These are phyloP conservation scores for Lavandula angustifolia DNA, from an alignment of 257 asterid species.

Conservation along the genomic window DNA sequence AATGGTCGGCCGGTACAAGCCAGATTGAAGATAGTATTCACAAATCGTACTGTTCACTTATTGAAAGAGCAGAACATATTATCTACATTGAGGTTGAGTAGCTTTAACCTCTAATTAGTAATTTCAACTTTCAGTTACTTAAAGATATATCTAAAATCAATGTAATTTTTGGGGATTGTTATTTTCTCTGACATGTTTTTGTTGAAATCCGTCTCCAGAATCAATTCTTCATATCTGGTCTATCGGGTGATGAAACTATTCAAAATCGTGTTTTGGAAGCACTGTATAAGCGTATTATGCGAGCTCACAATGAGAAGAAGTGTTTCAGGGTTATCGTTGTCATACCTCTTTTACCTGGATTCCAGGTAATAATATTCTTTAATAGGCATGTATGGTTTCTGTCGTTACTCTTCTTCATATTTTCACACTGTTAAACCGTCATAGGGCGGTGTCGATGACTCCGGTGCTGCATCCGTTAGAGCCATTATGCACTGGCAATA, in stretches of 20 bases:
- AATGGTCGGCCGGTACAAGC: conserved; percentile 99
- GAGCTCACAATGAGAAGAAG: conserved; percentile 84
- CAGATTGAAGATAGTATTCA: conserved; percentile 94
- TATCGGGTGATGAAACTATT: conserved; percentile 82
- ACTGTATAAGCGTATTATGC: conserved; percentile 67
- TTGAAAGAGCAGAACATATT: conserved; percentile 88
- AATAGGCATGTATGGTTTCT: conserved; percentile 14
- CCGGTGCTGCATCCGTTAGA: conserved; percentile 98
- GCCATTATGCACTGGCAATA: conserved; percentile 99
- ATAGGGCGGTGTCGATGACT: conserved; percentile 97
- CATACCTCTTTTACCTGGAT: conserved; percentile 96
- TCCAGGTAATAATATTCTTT: conserved; percentile 64
- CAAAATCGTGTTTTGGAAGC: conserved; percentile 87
- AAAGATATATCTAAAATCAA: not conserved
- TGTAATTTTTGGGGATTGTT: not conserved
- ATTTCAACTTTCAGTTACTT: conserved; percentile 18
- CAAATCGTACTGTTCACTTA: conserved; percentile 84
- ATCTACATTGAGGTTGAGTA: conserved; percentile 79
- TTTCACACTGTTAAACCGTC: conserved; percentile 32
- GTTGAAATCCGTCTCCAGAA: conserved; percentile 57
- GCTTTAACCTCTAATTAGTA: not conserved
- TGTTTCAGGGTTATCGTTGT: conserved; percentile 88
- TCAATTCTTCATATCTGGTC: conserved; percentile 97
- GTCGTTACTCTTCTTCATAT: conserved; percentile 17
- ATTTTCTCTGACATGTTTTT: conserved; percentile 38